phyloP scores from a whole-genome alignment of 2,329 filamentous ascomycete species.

The Aspergillus spinulosporus region DNA sequence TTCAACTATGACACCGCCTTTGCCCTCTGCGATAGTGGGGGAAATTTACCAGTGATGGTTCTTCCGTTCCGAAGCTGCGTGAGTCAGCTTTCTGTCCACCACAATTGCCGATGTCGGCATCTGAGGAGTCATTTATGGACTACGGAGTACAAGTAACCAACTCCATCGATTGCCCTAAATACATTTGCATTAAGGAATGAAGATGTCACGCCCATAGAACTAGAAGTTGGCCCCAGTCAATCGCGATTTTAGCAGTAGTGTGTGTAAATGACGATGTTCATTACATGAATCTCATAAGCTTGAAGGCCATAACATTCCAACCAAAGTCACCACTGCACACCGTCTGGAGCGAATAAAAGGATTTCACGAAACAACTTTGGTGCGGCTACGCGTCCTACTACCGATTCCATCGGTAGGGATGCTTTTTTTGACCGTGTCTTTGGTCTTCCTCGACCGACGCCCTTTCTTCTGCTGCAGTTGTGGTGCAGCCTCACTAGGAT shows the following conservation, averaged over 20 bases:
- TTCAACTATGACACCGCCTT: slow-evolving; percentile 31
- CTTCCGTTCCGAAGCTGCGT: slow-evolving; percentile 32
- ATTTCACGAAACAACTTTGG: slow-evolving; percentile 28
- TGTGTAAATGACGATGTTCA: not conserved
- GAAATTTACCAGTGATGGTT: slow-evolving; percentile 21
- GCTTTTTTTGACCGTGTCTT: slow-evolving; percentile 29
- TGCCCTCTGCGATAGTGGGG: slow-evolving; percentile 33
- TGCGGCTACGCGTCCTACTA: slow-evolving; percentile 42
- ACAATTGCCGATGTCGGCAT: slow-evolving; percentile 22
- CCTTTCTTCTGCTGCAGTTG: slow-evolving; percentile 30
- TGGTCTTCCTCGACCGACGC: slow-evolving; percentile 35
- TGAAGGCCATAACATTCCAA: not conserved
- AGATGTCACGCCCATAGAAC: not conserved
- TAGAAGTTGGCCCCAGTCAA: not conserved
- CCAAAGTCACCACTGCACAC: slow-evolving; percentile 4
- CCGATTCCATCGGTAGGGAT: slow-evolving; percentile 37
- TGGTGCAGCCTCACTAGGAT: slow-evolving; percentile 20
- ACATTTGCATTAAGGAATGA: not conserved
- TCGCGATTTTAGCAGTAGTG: not conserved
- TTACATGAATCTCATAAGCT: not conserved
- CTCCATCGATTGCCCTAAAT: not conserved
- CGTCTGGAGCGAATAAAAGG: not conserved
- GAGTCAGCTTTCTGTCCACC: slow-evolving; percentile 21
- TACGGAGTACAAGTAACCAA: too few species aligned
- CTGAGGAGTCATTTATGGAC: too few species aligned